Conservation (phyloP, 2,329 filamentous ascomycete genomes). For the Aspergillus sp. region DNA sequence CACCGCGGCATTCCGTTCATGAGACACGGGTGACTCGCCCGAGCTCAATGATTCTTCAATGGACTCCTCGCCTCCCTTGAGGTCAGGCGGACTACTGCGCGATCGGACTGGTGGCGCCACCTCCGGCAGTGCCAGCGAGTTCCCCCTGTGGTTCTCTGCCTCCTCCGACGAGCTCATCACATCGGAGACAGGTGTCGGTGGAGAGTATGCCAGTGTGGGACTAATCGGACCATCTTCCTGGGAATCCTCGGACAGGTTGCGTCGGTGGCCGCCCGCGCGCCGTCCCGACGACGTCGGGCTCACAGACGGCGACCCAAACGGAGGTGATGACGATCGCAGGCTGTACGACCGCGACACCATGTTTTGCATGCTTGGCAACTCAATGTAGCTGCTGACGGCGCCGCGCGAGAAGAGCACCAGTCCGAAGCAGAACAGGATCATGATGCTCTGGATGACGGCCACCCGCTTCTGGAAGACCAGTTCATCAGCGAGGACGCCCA, state of each 20-base stretch:
- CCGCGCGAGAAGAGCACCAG: constrained; percentile 74
- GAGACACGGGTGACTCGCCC: neutral
- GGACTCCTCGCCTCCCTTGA: constrained; percentile 20
- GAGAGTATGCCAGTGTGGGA: constrained; percentile 39
- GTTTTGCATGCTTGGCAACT: constrained; percentile 49
- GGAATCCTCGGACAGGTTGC: constrained; percentile 40
- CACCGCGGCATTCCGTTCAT: neutral
- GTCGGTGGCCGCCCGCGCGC: constrained; percentile 27
- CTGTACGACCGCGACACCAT: constrained; percentile 50
- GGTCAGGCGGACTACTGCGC: constrained; percentile 35
- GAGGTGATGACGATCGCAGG: constrained; percentile 40
- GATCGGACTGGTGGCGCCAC: constrained; percentile 28
- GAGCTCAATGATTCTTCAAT: neutral
- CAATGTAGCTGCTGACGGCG: constrained; percentile 46
- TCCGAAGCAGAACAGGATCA: constrained; percentile 82
- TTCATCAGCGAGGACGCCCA: constrained; percentile 92
- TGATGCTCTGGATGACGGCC: constrained; percentile 85
- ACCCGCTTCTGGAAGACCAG: constrained; percentile 82
- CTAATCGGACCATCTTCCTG: constrained; percentile 27
- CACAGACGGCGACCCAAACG: constrained; percentile 37
- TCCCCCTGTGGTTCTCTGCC: constrained; percentile 20
- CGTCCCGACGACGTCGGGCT: constrained; percentile 41
- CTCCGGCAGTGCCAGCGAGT: constrained; percentile 24
- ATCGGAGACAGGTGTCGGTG: constrained; percentile 43
- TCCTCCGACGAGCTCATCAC: constrained; percentile 21